Evolutionary conservation across 208 protist genomes (phyloP).

Genomic region (Trypanosoma lewisi): DNA sequence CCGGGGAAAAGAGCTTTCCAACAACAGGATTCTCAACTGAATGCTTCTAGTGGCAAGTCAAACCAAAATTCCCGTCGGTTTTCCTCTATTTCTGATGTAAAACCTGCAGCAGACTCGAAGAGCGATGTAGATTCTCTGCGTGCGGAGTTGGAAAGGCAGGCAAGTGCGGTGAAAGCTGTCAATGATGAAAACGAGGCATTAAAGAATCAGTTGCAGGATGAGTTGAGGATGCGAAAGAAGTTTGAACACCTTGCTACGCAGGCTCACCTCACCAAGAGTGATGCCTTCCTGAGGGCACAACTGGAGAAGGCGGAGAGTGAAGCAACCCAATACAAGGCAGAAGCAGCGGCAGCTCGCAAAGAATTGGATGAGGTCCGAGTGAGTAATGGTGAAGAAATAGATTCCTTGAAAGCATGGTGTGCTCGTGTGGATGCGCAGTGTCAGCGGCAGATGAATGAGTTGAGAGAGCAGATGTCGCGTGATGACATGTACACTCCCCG

Average conservation of each 20-base stretch:
- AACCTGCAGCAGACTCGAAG: not conserved
- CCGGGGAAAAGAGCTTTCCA: no score
- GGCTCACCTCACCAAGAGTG: slow-evolving; percentile 8
- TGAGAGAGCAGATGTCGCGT: slow-evolving; percentile 26
- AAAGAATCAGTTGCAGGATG: slow-evolving; percentile 17
- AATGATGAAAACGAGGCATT: not conserved
- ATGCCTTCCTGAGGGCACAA: not conserved
- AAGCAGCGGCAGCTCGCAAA: slow-evolving; percentile 25
- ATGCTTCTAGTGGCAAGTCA: not conserved
- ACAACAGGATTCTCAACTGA: not conserved
- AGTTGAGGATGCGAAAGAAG: slow-evolving; percentile 13
- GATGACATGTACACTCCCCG: slow-evolving; percentile 11
- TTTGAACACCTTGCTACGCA: slow-evolving; percentile 35
- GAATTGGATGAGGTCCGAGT: slow-evolving; percentile 32
- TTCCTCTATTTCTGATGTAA: not conserved
- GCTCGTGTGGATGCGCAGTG: slow-evolving; percentile 44
- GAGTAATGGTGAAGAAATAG: slow-evolving; percentile 39
- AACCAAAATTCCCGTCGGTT: not conserved
- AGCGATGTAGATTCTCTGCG: not conserved
- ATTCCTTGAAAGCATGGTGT: slow-evolving; percentile 43
- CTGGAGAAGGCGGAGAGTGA: slow-evolving; percentile 10
- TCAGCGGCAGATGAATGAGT: slow-evolving; percentile 27
- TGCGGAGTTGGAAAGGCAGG: not conserved
- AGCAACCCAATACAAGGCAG: slow-evolving; percentile 13
- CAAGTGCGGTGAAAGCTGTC: not conserved